A percentile compares a stretch with the other conserved stretches of the same genome.
Conservation (phyloP, 2,329 filamentous ascomycete species). For the Hypoxylon sp. region DNA sequence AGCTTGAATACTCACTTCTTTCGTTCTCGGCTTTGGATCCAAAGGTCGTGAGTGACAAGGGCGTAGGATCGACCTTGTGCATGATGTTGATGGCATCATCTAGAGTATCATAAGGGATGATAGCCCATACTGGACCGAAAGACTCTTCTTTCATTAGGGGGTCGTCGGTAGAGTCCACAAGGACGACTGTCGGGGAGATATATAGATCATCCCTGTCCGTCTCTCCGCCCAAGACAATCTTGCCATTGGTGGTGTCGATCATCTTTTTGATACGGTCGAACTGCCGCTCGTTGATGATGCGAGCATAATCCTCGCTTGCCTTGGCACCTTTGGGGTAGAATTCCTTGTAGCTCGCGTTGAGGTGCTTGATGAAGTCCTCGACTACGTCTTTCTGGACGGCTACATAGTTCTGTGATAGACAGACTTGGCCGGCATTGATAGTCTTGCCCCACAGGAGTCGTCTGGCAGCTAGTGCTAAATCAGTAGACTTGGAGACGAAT, state of each 20-base stretch:
- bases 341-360: conserved; percentile 78
- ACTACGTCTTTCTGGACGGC: conserved; percentile 84
- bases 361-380: conserved; percentile 78
- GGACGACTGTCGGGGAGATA: conserved; percentile 94
- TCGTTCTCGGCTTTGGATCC: conserved; percentile 84
- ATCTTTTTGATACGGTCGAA: conserved; percentile 90
- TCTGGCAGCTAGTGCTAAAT: conserved; percentile 84
- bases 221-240: conserved; percentile 88
- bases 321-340: conserved; percentile 89
- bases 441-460: conserved; percentile 92
- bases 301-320: conserved; percentile 81
- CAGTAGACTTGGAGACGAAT: conserved; percentile 87
- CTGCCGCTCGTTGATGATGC: conserved; percentile 84
- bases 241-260: conserved; percentile 86
- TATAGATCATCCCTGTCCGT: conserved; percentile 85
- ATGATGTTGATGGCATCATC: conserved; percentile 88
- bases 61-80: conserved; percentile 85
- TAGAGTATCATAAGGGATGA: conserved; percentile 83
- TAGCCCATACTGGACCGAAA: conserved; percentile 92
- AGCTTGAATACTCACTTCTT: conserved; percentile 68
- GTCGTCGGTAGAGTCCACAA: conserved; percentile 82
- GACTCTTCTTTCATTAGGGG: conserved; percentile 86
- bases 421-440: conserved; percentile 90
- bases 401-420: conserved; percentile 93
- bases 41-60: conserved; percentile 87